Base-by-base conservation (phyloP, 1,139 yeast species). In the Yamadazyma conglobata region DNA sequence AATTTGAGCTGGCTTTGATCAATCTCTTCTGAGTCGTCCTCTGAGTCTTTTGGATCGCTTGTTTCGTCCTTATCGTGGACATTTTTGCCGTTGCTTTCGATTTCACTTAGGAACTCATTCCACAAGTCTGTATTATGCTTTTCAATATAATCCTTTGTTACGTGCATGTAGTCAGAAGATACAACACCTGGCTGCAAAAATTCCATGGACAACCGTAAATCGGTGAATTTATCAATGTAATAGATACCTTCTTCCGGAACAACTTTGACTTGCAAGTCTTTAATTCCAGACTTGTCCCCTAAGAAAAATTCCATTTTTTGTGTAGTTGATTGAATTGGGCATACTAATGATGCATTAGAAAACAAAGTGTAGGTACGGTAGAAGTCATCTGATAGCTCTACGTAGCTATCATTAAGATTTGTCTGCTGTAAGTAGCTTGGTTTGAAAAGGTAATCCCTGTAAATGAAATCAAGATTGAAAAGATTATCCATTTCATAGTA, bases 381-480 rank as follows among this genome's bases (percentile, higher is more conserved):
- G 39, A 68, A 67, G 1, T 44, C 28, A 6, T 34, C 38, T 2
- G 56, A 47, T 17, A 66, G 41, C 42, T 67, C 74, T 4, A 67
- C 52, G 27, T 48, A 47, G 32, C 55, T 47, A 4, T 56, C 57
- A 31, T 55, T 57, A 15, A 50, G 37, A 4, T 42, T 26, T 3
- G 51, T 41, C n/a, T 38, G 27, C 10, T 39, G 33, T 14, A 60
- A 37, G 37, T 67, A 52, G 3, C 22, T 12, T 1, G 80, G 80
- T 32, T 56, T 50, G 2, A 52, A 42, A 10, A 75, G 50, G 1
- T 71, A 58, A 2, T 46, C 33, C 6, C 33, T 30, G 45, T 52
- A 73, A 9, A 47, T 39, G 24, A 47, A 33, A 39, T 75, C 77
- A 2, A 71, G 49, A 22, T 56, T 58, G 40, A 72, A 75, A 3